Percentiles rank a stretch among this genome's conserved stretches.
Evolutionary conservation across 139 green algal species (phyloP).

Genomic region (Closterium sp.): DNA sequence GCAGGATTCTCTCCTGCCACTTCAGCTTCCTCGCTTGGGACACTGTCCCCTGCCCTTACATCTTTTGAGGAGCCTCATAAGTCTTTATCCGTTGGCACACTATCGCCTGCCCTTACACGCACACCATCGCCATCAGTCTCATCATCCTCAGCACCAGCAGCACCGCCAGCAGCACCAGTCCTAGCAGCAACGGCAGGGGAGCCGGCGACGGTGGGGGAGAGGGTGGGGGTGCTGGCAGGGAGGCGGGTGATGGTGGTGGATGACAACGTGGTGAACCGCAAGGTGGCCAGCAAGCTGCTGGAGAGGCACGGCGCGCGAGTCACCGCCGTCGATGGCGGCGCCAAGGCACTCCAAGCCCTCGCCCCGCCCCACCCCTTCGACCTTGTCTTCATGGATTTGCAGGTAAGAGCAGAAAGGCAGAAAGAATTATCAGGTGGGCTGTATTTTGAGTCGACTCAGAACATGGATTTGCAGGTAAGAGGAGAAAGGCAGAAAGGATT

Average conservation of each 20-base stretch:
- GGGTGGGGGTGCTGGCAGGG: too few species aligned
- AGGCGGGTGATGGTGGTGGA: too few species aligned
- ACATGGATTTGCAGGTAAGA: too few species aligned
- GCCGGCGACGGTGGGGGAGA: too few species aligned
- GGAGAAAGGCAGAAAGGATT: too few species aligned
- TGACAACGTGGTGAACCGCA: too few species aligned
- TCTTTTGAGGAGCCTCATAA: too few species aligned
- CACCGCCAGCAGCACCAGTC: neutral
- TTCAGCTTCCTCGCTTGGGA: neutral
- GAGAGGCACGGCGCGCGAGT: too few species aligned
- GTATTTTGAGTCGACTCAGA: too few species aligned
- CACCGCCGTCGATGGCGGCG: conserved; percentile 10
- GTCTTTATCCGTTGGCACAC: neutral
- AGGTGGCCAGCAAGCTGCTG: too few species aligned
- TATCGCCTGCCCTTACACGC: neutral
- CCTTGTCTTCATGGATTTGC: conserved; percentile 45
- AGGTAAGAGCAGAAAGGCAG: conserved; percentile 12
- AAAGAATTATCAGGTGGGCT: too few species aligned
- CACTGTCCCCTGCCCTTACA: too few species aligned
- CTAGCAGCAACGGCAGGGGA: neutral
- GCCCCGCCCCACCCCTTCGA: conserved; percentile 4
- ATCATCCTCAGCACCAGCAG: neutral
- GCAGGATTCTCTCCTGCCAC: neutral
- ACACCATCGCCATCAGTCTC: neutral
- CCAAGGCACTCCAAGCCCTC: conserved; percentile 14